Conservation (phyloP, 2,329 filamentous ascomycete genomes). For the Aspergillus arachidicola region DNA sequence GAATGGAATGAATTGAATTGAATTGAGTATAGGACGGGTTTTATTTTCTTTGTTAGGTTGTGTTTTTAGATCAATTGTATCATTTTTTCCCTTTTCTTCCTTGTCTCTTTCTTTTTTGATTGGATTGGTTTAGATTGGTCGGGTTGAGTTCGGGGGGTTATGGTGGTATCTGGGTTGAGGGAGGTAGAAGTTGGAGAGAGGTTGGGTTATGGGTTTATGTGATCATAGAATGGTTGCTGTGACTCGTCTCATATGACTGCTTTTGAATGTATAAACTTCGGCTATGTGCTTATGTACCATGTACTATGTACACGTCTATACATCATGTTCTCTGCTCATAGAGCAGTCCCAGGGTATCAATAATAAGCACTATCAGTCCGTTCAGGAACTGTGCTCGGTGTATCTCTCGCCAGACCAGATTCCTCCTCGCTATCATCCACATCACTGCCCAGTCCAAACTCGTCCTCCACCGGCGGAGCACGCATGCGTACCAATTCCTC, state of each 20-base stretch:
- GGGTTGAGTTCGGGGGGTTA: neutral
- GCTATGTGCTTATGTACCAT: neutral
- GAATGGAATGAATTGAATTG: neutral
- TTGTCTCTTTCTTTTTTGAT: neutral
- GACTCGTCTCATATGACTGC: neutral
- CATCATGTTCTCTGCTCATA: neutral
- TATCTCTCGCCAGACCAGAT: constrained; percentile 21
- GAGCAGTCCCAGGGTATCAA: neutral
- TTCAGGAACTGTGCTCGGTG: constrained; percentile 40
- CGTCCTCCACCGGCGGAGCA: constrained; percentile 56
- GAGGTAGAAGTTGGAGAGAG: neutral
- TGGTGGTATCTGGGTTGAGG: neutral
- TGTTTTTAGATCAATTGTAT: constrained; percentile 18
- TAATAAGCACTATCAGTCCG: constrained; percentile 40
- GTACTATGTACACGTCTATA: neutral
- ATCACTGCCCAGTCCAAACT: constrained; percentile 42
- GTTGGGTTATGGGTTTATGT: neutral
- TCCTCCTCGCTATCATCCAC: constrained; percentile 50
- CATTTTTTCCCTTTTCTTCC: constrained; percentile 4
- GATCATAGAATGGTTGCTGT: neutral
- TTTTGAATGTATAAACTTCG: neutral
- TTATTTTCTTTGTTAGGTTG: constrained; percentile 3
- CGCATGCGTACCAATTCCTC: constrained; percentile 63
- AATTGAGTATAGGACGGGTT: neutral
- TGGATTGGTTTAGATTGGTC: too few relatives aligned